A percentile compares a stretch with the other conserved stretches of the same genome.
phyloP scores from a whole-genome alignment of 345 rosid genomes.

The Eutrema heterophyllum region DNA sequence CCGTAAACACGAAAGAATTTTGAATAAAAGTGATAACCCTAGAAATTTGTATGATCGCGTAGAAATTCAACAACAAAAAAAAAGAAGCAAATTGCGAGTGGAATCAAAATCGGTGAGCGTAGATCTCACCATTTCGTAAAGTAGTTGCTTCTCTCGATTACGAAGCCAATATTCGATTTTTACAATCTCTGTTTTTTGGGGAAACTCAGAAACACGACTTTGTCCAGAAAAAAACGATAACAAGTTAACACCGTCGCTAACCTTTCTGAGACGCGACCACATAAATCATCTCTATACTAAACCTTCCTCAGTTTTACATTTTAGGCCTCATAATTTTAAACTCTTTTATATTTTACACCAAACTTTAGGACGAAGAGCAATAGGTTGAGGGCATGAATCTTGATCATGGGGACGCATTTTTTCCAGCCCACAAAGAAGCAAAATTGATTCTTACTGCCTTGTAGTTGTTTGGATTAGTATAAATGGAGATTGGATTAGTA shows the following conservation, averaged over 20 bases:
- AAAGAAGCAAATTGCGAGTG: neutral
- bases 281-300: neutral
- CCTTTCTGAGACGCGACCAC: conserved; percentile 31
- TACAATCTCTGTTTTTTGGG: neutral
- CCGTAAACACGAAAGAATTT: neutral
- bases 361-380: neutral
- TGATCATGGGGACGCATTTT: neutral
- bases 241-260: conserved; percentile 22
- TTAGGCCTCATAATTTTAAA: neutral
- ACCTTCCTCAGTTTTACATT: neutral
- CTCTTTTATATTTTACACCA: neutral
- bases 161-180: neutral
- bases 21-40: neutral
- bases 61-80: neutral
- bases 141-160: conserved; percentile 1
- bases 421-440: neutral
- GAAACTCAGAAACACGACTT: conserved; percentile 14
- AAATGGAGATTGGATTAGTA: neutral
- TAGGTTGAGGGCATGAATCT: neutral
- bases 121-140: conserved; percentile 17
- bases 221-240: conserved; percentile 1
- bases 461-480: neutral
- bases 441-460: neutral
- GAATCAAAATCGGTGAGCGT: neutral
- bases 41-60: conserved; percentile 13